A percentile compares a stretch with the other conserved stretches of the same genome.
Conservation (phyloP, 2,329 filamentous ascomycete genomes). For the Colletotrichum viniferum region DNA sequence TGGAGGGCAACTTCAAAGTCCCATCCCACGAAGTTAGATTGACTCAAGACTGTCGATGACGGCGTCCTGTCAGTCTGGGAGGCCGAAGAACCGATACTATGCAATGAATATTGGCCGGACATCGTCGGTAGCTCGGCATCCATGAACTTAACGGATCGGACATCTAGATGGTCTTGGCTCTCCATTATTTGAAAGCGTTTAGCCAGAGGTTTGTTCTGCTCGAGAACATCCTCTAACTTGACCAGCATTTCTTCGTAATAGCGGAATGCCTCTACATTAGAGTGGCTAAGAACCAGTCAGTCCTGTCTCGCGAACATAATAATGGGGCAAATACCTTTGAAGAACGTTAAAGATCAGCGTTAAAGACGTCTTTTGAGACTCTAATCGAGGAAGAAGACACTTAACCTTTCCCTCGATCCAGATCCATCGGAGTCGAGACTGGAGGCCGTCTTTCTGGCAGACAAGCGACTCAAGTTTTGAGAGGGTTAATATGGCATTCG, state of each 20-base stretch:
- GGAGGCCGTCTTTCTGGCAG: not conserved
- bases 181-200: no score
- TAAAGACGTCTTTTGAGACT: not conserved
- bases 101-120: no score
- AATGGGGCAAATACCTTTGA: not conserved
- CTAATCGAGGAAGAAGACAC: not conserved
- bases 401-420: not conserved
- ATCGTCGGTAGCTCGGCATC: no score
- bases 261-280: not conserved
- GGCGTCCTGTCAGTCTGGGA: no score
- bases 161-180: no score
- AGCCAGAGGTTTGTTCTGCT: not conserved
- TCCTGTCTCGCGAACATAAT: no score
- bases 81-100: no score
- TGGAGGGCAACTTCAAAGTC: not conserved
- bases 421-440: not conserved
- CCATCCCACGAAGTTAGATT: not conserved
- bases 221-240: not conserved
- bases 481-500: not conserved
- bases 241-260: not conserved
- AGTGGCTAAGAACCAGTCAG: not conserved
- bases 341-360: not conserved
- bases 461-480: not conserved
- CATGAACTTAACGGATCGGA: not conserved
- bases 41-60: no score